Percentiles rank a stretch among this genome's conserved stretches.
phyloP scores from a whole-genome alignment of 2,329 filamentous ascomycete genomes.

The Phaeophleospora eucalypticola region DNA sequence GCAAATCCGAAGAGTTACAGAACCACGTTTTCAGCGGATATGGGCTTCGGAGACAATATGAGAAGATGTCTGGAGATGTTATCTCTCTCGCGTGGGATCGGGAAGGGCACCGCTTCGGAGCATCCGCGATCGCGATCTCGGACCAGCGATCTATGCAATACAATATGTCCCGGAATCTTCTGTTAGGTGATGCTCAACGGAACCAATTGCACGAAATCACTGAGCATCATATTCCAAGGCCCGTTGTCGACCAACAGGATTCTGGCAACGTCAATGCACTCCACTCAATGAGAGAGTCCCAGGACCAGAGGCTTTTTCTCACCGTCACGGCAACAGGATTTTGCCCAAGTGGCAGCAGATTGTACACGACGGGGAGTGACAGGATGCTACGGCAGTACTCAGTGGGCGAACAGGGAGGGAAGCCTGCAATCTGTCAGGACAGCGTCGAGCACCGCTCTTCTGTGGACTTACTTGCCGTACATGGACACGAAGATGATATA shows the following conservation, averaged over 20 bases:
- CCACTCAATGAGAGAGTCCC: slow-evolving; percentile 44
- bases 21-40: slow-evolving; percentile 39
- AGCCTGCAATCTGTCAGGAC: slow-evolving; percentile 13
- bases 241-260: slow-evolving; percentile 33
- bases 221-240: slow-evolving; percentile 48
- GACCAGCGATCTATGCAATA: slow-evolving; percentile 57
- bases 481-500: slow-evolving; percentile 10
- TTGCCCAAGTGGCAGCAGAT: slow-evolving; percentile 33
- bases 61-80: slow-evolving; percentile 57
- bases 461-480: slow-evolving; percentile 49
- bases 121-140: slow-evolving; percentile 53
- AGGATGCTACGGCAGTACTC: slow-evolving; percentile 42
- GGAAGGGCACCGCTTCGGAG: slow-evolving; percentile 52
- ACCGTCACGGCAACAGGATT: slow-evolving; percentile 56
- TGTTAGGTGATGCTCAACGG: slow-evolving; percentile 49
- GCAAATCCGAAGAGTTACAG: slow-evolving; percentile 24
- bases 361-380: slow-evolving; percentile 51
- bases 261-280: slow-evolving; percentile 38
- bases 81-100: slow-evolving; percentile 54
- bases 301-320: slow-evolving; percentile 52
- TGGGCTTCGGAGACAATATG: slow-evolving; percentile 47
- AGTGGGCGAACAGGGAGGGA: slow-evolving; percentile 5
- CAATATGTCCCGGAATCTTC: slow-evolving; percentile 55
- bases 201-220: slow-evolving; percentile 50
- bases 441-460: slow-evolving; percentile 43